These are phyloP conservation scores for Botrytis medusae DNA, from an alignment of 2,329 filamentous ascomycete species.

Conservation along the genomic window DNA sequence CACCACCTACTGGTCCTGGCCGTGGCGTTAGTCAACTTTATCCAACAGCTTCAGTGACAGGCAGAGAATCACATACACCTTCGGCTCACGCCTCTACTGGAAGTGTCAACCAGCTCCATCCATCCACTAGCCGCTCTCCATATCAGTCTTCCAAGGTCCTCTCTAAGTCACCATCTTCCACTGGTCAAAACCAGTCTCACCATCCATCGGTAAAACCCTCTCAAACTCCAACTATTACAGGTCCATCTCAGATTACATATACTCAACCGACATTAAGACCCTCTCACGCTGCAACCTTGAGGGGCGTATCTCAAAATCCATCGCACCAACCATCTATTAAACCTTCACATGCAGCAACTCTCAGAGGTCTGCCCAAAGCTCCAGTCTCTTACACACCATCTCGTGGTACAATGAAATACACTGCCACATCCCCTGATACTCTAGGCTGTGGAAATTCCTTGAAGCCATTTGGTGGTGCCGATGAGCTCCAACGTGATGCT, in stretches of 20 bases:
- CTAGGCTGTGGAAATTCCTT: background rate
- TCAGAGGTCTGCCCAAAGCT: background rate
- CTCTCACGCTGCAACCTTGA: background rate
- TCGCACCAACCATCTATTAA: background rate
- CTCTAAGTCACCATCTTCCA: background rate
- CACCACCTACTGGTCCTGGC: background rate
- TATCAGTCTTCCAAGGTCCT: background rate
- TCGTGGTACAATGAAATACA: background rate
- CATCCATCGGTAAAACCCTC: background rate
- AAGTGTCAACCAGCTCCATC: background rate
- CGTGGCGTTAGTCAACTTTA: conserved; percentile 5
- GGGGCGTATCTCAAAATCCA: background rate
- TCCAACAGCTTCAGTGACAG: background rate
- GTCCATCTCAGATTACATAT: background rate
- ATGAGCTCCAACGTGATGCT: conserved; percentile 4
- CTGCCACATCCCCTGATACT: background rate
- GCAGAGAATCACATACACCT: background rate
- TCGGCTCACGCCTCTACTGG: background rate
- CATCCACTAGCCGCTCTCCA: background rate
- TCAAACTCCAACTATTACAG: background rate
- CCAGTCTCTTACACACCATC: background rate
- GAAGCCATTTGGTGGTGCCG: background rate
- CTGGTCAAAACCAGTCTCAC: background rate
- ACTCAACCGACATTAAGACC: background rate
- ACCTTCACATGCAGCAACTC: background rate